Conservation (phyloP, 495 filamentous ascomycete species). For the Hypoxylon crocopeplum region DNA sequence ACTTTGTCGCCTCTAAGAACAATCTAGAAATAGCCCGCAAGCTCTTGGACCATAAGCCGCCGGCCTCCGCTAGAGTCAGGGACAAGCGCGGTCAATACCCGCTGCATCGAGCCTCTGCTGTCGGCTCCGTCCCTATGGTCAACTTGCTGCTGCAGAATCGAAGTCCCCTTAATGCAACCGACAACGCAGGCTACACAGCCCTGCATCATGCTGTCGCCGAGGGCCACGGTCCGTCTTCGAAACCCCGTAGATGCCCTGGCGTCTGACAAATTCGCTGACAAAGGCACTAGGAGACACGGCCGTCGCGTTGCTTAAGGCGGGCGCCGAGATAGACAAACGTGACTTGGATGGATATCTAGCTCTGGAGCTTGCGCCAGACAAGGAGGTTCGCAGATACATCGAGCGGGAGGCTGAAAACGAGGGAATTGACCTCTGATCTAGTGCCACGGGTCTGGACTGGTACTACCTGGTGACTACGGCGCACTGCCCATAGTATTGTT, state of each 20-base stretch:
- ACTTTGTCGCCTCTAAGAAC: conserved; percentile 89
- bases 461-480: neutral
- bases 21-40: conserved; percentile 81
- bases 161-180: conserved; percentile 87
- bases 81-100: conserved; percentile 85
- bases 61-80: conserved; percentile 80
- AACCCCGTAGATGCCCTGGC: no score
- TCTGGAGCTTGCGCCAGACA: conserved; percentile 85
- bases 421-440: conserved; percentile 70
- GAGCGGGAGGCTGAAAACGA: conserved; percentile 81
- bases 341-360: conserved; percentile 75
- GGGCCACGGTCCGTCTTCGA: conserved; percentile 85
- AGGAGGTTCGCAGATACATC: conserved; percentile 72
- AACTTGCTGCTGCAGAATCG: conserved; percentile 77
- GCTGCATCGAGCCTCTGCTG: conserved; percentile 88
- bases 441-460: neutral
- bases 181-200: conserved; percentile 81
- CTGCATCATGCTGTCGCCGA: conserved; percentile 94
- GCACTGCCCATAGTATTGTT: conserved; percentile 4
- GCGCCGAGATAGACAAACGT: conserved; percentile 81
- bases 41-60: conserved; percentile 71
- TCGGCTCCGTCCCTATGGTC: conserved; percentile 83
- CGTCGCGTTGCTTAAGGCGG: conserved; percentile 78
- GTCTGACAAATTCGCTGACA: conserved; percentile 4
- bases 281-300: conserved; percentile 71